Percentiles rank a stretch among this genome's conserved stretches.
Conservation (phyloP, 148 eudicot genomes). For the Rhododendron molle region DNA sequence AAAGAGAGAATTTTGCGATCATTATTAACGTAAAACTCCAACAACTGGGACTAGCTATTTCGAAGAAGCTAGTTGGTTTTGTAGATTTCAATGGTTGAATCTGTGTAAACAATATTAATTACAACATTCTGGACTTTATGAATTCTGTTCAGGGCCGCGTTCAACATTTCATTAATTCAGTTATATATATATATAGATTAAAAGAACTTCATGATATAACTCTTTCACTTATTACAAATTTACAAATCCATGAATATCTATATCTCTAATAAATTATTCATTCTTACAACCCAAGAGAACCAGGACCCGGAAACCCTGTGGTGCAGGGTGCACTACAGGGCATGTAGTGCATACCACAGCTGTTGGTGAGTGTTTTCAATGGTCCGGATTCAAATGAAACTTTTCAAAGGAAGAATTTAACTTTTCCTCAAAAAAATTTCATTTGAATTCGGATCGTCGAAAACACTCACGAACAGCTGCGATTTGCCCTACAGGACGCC, state of each 20-base stretch:
- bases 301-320: too few relatives aligned
- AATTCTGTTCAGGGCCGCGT: constrained; percentile 10
- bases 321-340: too few relatives aligned
- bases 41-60: not conserved
- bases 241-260: not conserved
- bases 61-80: not conserved
- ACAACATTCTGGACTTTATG: constrained; percentile 17
- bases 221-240: not conserved
- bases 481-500: too few relatives aligned
- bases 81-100: too few relatives aligned
- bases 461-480: too few relatives aligned
- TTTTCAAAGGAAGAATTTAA: too few relatives aligned
- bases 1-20: not conserved
- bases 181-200: not conserved
- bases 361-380: too few relatives aligned
- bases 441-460: too few relatives aligned
- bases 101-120: not conserved
- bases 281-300: not conserved
- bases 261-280: not conserved
- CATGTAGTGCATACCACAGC: too few relatives aligned
- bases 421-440: rapidly evolving
- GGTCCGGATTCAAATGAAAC: too few relatives aligned
- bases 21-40: not conserved
- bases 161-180: not conserved
- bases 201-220: not conserved